Base-by-base conservation (phyloP, 2,329 filamentous ascomycete genomes). In the Calonectria honghensis region DNA sequence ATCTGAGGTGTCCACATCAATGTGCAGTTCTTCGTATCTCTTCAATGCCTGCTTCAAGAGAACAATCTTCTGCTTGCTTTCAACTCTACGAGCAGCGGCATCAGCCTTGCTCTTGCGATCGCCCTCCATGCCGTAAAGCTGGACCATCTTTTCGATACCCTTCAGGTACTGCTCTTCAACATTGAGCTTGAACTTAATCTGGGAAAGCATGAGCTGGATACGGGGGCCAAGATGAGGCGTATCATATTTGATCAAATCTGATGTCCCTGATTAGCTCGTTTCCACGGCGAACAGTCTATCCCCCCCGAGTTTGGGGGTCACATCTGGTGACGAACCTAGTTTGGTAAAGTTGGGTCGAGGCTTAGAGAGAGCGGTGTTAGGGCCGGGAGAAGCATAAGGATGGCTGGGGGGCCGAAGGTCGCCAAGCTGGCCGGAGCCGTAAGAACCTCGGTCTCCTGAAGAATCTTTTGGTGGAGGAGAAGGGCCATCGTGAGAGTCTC, bases 141-240 rank as follows among this genome's bases (percentile, higher is more conserved):
- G 95, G 61, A 98, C 95, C 97, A 99, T 98, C 88, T 99, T 99
- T 86, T 99, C 97, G 80, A 99, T 97, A 76, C 97, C 97, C 83
- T 98, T 97, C 79, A 98, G 96, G 86, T 99, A 99, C 86, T 99
- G 97, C 84, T 98, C 98, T 85, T 99, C 97, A 35, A 99, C 97
- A 79, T 97, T 98, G 75, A 99, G 91, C 88, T 99, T 99, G 89
- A 99, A 99, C 86, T 98, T 96, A 77, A 99, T 93, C 85, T 99
- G 97, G 63, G 97, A 98, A 82, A 99, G 89, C 97, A 99, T 99
- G 82, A 98, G 94, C 88, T 99, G 97, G 82, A 99, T 99, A 79
- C 97, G 96, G 75, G 97, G 96, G 41, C 97, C 97, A 76, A 99
- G 93, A 84, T 98, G 95, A 24, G 95, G 94, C 39, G 96, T 98